A percentile compares a stretch with the other conserved stretches of the same genome.
phyloP scores from a whole-genome alignment of 768 basidiomycete species.

The Mycena belliarum region DNA sequence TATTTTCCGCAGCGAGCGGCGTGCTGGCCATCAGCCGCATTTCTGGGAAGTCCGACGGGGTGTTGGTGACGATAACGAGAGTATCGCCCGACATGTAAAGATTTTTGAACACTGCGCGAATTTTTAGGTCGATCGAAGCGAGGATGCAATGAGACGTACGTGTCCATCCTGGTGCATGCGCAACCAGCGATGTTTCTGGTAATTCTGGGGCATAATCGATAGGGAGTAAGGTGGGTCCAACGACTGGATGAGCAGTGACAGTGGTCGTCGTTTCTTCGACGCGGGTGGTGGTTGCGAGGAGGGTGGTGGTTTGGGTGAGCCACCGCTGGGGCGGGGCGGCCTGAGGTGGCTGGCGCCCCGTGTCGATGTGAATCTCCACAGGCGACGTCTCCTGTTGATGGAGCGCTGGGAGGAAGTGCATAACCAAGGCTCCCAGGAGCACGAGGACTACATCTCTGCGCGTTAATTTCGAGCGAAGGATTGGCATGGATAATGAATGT shows the following conservation, averaged over 20 bases:
- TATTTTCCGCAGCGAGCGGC: constrained; percentile 56
- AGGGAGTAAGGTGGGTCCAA: background rate
- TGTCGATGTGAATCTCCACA: constrained; percentile 13
- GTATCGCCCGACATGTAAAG: constrained; percentile 82
- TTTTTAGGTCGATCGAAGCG: background rate
- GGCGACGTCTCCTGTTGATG: constrained; percentile 7
- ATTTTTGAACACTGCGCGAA: constrained; percentile 46
- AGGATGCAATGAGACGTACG: background rate
- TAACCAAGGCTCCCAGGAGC: constrained; percentile 56
- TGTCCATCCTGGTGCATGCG: constrained; percentile 23
- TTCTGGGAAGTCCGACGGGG: constrained; percentile 36
- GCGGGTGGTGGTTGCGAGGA: constrained; percentile 10
- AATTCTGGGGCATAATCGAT: constrained; percentile 12
- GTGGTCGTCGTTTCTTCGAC: background rate
- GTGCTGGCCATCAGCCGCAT: constrained; percentile 68
- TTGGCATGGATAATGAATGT: constrained; percentile 25
- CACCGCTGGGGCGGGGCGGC: constrained; percentile 5
- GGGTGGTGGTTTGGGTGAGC: constrained; percentile 11
- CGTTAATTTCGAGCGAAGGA: constrained; percentile 45
- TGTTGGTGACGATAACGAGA: constrained; percentile 61
- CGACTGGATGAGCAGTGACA: background rate
- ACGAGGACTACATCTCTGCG: constrained; percentile 61
- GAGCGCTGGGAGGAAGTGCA: constrained; percentile 53
- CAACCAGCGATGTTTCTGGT: constrained; percentile 7
- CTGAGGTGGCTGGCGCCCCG: background rate